Conservation (phyloP, 2,329 filamentous ascomycete species). For the Diaporthe sp. region DNA sequence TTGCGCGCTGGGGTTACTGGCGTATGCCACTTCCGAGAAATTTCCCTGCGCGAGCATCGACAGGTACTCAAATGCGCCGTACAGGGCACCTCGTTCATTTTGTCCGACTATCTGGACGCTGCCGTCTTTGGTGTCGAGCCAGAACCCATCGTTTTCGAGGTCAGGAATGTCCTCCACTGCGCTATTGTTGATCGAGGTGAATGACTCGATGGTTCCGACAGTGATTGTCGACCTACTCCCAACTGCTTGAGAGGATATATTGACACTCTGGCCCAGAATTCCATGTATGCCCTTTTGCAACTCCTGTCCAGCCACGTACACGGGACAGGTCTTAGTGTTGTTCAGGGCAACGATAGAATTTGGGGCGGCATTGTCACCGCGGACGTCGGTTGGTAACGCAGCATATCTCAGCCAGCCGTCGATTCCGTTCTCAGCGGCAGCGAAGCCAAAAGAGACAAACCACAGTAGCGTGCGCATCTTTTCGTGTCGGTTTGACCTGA, state of each 20-base stretch:
- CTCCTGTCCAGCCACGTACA: conserved; percentile 71
- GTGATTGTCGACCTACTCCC: conserved; percentile 53
- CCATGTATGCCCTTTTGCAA: conserved; percentile 68
- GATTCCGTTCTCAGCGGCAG: conserved; percentile 70
- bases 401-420: conserved; percentile 77
- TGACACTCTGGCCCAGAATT: conserved; percentile 66
- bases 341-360: conserved; percentile 67
- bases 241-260: conserved; percentile 45
- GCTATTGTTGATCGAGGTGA: conserved; percentile 52
- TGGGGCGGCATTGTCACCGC: conserved; percentile 58
- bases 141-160: conserved; percentile 72
- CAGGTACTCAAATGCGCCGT: conserved; percentile 78
- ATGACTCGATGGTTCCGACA: conserved; percentile 63
- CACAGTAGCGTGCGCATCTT: conserved; percentile 19
- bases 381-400: conserved; percentile 52
- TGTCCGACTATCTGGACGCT: conserved; percentile 71
- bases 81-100: conserved; percentile 77
- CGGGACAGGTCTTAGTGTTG: conserved; percentile 64
- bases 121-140: conserved; percentile 62
- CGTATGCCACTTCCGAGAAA: conserved; percentile 60
- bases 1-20: conserved; percentile 69
- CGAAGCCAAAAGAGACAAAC: conserved; percentile 41
- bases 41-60: conserved; percentile 74
- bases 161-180: conserved; percentile 50
- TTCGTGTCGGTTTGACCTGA: background rate